Evolutionary conservation across 352 stramenopile species (phyloP).

Genomic region (Pythium diclinum): DNA sequence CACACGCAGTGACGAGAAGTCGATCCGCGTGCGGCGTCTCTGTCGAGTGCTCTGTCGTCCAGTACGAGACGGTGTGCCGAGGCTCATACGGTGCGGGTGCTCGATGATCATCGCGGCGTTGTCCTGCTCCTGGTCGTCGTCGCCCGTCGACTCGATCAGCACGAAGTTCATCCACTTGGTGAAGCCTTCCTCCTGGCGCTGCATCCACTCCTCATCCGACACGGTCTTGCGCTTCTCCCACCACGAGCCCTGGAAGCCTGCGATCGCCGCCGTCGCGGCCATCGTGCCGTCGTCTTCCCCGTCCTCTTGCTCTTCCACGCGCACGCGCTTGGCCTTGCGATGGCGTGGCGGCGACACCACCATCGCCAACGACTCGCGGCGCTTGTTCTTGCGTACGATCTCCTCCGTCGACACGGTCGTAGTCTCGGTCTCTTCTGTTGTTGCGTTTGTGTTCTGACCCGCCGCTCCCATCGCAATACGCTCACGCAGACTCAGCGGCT

Average conservation of each 20-base stretch:
- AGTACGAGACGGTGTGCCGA: neutral
- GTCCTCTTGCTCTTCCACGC: constrained; percentile 2
- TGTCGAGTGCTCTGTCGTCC: constrained; percentile 5
- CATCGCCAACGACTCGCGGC: constrained; percentile 12
- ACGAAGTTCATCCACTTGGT: constrained; percentile 89
- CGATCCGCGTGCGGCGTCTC: constrained; percentile 27
- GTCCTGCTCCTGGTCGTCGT: constrained; percentile 30
- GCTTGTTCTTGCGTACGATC: constrained; percentile 14
- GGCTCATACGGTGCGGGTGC: constrained; percentile 12
- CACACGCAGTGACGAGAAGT: constrained; percentile 71
- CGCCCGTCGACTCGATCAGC: constrained; percentile 49
- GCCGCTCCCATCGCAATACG: constrained; percentile 7
- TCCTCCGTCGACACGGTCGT: constrained; percentile 9
- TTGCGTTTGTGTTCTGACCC: neutral
- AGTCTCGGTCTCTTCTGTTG: neutral
- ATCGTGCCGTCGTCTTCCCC: neutral
- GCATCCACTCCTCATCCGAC: constrained; percentile 78
- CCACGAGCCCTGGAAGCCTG: constrained; percentile 47
- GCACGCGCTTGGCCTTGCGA: constrained; percentile 20
- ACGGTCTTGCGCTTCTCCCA: constrained; percentile 68
- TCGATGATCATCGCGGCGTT: constrained; percentile 17
- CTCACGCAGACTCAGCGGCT: constrained; percentile 8
- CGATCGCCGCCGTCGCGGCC: constrained; percentile 18
- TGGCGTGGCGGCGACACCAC: constrained; percentile 23
- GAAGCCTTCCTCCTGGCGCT: constrained; percentile 76